Evolutionary conservation across 2,329 filamentous ascomycete species (phyloP).

Genomic region (Phialemonium atrogriseum): DNA sequence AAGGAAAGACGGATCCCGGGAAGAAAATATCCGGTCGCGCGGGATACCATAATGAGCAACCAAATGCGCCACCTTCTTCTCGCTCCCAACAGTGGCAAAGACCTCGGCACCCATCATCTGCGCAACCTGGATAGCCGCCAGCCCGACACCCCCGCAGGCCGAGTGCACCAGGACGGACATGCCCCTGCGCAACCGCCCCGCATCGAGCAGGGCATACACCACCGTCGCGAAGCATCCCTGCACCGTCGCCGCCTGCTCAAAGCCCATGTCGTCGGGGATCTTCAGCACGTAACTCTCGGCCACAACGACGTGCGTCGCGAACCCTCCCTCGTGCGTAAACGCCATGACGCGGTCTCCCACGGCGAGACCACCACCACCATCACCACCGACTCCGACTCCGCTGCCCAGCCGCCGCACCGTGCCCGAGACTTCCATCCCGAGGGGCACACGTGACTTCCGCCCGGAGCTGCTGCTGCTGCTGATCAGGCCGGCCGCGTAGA

Average conservation of each 20-base stretch:
- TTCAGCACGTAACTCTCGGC: conserved; percentile 15
- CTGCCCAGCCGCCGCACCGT: too few species aligned
- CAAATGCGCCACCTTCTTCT: conserved; percentile 19
- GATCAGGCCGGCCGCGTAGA: too few species aligned
- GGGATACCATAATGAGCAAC: conserved; percentile 14
- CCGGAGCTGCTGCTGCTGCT: too few species aligned
- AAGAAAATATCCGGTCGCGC: conserved; percentile 17
- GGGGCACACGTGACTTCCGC: too few species aligned
- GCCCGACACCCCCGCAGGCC: conserved; percentile 21
- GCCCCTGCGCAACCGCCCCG: conserved; percentile 12
- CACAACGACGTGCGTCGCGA: conserved; percentile 6
- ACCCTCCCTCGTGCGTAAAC: conserved; percentile 4
- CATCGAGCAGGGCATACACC: conserved; percentile 13
- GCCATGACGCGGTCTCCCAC: too few species aligned
- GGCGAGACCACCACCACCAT: too few species aligned
- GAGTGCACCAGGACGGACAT: conserved; percentile 21
- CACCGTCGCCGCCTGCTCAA: conserved; percentile 13
- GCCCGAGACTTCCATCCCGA: too few species aligned
- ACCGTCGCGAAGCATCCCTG: conserved; percentile 18
- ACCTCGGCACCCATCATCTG: conserved; percentile 9
- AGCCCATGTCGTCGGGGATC: conserved; percentile 15
- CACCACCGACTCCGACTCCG: too few species aligned
- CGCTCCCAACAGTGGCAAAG: conserved; percentile 19
- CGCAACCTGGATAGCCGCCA: conserved; percentile 3
- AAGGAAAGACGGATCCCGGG: conserved; percentile 17